Conservation (phyloP, 805 yeast genomes). For the Kuraishia molischiana region DNA sequence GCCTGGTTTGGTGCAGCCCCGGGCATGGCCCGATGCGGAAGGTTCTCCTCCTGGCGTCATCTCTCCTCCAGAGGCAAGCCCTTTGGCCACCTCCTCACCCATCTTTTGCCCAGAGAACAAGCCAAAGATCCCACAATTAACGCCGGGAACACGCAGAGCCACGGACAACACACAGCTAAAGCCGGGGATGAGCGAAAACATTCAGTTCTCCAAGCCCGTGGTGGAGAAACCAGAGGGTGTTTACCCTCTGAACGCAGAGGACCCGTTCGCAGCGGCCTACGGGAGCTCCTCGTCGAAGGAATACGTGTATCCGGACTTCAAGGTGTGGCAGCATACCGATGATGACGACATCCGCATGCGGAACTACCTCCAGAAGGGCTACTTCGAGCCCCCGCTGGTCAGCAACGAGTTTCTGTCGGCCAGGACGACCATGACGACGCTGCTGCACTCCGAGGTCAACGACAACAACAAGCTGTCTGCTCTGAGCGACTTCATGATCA, state of each 20-base stretch:
- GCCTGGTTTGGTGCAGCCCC: too few relatives aligned
- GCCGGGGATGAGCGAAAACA: too few relatives aligned
- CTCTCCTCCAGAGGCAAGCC: too few relatives aligned
- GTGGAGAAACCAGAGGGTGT: slow-evolving; percentile 3
- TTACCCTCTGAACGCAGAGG: slow-evolving; percentile 5
- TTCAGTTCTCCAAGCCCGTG: neutral
- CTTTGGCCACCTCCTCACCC: too few relatives aligned
- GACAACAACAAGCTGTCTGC: slow-evolving; percentile 20
- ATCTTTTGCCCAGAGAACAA: too few relatives aligned
- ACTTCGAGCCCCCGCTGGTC: slow-evolving; percentile 51
- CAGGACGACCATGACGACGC: slow-evolving; percentile 39
- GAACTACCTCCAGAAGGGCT: slow-evolving; percentile 60
- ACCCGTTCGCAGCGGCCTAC: neutral
- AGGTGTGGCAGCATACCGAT: slow-evolving; percentile 55
- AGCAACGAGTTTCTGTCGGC: slow-evolving; percentile 65
- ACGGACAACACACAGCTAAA: too few relatives aligned
- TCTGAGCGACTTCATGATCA: slow-evolving; percentile 38
- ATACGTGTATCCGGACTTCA: slow-evolving; percentile 53
- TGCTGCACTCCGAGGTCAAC: slow-evolving; percentile 13
- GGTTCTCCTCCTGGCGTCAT: too few relatives aligned
- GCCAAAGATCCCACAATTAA: too few relatives aligned
- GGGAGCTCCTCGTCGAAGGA: neutral
- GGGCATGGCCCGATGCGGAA: too few relatives aligned
- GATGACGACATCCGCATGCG: slow-evolving; percentile 46
- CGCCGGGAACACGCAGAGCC: too few relatives aligned